phyloP scores from a whole-genome alignment of 2,329 filamentous ascomycete genomes.

The Ophiosphaerella herpotricha region DNA sequence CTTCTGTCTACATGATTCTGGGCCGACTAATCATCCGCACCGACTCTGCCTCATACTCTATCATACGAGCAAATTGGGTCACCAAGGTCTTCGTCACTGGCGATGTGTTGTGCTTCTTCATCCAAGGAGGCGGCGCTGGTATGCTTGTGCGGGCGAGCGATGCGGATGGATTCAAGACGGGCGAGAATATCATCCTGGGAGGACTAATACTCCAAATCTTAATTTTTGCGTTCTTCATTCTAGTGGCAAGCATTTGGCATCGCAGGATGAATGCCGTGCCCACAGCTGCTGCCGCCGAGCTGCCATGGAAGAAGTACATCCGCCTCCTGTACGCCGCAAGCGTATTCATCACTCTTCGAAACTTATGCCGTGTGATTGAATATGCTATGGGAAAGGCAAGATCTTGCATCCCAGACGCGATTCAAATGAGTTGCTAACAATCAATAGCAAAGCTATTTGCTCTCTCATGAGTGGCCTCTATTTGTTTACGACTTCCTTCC shows the following conservation, averaged over 20 bases:
- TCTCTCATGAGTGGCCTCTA: slow-evolving; percentile 31
- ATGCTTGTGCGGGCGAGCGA: slow-evolving; percentile 42
- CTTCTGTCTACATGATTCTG: slow-evolving; percentile 55
- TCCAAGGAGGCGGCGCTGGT: slow-evolving; percentile 57
- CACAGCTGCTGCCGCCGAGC: slow-evolving; percentile 27
- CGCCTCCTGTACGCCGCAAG: slow-evolving; percentile 46
- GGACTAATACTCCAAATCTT: slow-evolving; percentile 63
- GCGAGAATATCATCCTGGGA: slow-evolving; percentile 59
- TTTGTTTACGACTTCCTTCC: slow-evolving; percentile 35
- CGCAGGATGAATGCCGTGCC: slow-evolving; percentile 43
- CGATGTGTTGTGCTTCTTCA: slow-evolving; percentile 58
- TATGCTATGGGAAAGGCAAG: slow-evolving; percentile 44
- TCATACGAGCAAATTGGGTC: slow-evolving; percentile 52
- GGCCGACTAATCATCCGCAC: slow-evolving; percentile 49
- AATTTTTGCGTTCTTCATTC: slow-evolving; percentile 61
- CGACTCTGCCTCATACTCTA: slow-evolving; percentile 49
- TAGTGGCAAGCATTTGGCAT: slow-evolving; percentile 57
- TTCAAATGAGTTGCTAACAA: slow-evolving; percentile 6
- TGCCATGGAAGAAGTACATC: slow-evolving; percentile 44
- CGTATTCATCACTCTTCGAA: slow-evolving; percentile 52
- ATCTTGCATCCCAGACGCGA: background rate
- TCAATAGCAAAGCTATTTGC: slow-evolving; percentile 27
- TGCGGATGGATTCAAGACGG: slow-evolving; percentile 36
- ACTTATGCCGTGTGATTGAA: slow-evolving; percentile 55
- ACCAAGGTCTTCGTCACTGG: slow-evolving; percentile 61